Conservation (phyloP, 2,329 filamentous ascomycete species). For the Coniochaeta ligniaria region DNA sequence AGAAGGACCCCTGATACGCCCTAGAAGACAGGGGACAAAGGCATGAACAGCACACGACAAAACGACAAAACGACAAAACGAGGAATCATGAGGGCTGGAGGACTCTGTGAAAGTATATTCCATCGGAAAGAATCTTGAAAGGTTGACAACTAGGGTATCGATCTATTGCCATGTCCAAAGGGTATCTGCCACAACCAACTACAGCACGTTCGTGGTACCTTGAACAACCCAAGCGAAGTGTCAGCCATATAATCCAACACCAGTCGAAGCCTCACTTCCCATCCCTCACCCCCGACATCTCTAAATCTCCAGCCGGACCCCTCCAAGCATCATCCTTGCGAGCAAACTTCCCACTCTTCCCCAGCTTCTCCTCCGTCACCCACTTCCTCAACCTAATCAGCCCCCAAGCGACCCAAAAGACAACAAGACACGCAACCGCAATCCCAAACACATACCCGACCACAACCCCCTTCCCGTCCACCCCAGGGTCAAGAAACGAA, state of each 20-base stretch:
- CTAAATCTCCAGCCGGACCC: neutral
- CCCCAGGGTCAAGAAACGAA: constrained; percentile 60
- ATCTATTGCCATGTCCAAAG: no score
- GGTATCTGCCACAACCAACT: neutral
- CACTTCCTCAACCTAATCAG: constrained; percentile 43
- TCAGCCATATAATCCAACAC: neutral
- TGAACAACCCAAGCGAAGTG: neutral
- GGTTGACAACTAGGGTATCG: no score
- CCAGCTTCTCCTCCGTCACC: constrained; percentile 39
- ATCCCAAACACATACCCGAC: constrained; percentile 59
- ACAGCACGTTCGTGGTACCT: neutral
- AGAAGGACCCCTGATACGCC: no score
- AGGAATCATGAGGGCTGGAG: no score
- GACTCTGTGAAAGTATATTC: no score
- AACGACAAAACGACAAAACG: no score
- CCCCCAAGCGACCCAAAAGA: constrained; percentile 45
- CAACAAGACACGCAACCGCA: constrained; percentile 39
- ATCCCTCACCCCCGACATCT: neutral
- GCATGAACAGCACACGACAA: no score
- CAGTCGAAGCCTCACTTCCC: neutral
- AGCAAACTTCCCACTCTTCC: constrained; percentile 31
- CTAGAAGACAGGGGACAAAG: no score
- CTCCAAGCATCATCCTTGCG: neutral
- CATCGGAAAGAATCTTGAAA: no score
- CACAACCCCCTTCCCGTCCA: constrained; percentile 44